phyloP scores from a whole-genome alignment of 2,329 filamentous ascomycete species.

The Ophiostoma tasmaniense region DNA sequence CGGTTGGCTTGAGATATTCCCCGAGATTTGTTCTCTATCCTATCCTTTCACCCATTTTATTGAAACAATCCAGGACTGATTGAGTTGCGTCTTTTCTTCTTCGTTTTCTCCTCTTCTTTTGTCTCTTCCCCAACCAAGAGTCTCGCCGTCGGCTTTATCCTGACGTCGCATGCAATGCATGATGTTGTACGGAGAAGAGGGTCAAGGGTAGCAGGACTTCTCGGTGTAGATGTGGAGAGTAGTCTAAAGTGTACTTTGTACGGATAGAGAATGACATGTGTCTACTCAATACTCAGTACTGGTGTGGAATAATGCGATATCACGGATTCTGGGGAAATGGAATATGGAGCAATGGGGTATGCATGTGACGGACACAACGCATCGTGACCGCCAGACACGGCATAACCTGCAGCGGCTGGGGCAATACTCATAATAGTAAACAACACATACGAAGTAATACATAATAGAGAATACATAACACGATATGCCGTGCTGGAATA shows the following conservation, averaged over 20 bases:
- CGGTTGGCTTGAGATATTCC: not conserved
- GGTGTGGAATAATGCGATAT: not conserved
- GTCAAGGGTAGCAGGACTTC: not conserved
- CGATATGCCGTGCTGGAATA: not conserved
- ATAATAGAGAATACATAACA: too few species aligned
- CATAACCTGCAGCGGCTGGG: not conserved
- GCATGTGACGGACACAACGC: not conserved
- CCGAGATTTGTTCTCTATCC: not conserved
- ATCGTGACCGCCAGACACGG: slow-evolving; percentile 4
- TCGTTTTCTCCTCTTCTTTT: too few species aligned
- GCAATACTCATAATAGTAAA: too few species aligned
- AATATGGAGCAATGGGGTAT: not conserved
- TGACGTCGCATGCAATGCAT: not conserved
- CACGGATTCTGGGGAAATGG: not conserved
- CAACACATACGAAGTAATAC: too few species aligned
- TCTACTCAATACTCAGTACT: too few species aligned
- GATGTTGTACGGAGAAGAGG: not conserved
- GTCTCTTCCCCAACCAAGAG: too few species aligned
- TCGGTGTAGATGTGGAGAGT: not conserved
- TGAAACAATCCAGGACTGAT: not conserved
- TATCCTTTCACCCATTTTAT: not conserved
- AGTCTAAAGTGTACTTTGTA: too few species aligned
- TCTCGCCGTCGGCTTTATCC: not conserved
- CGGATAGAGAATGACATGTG: too few species aligned
- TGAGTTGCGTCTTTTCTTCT: not conserved